Base-by-base conservation (phyloP, 352 stramenopile genomes). In the Achlya hypogyna region DNA sequence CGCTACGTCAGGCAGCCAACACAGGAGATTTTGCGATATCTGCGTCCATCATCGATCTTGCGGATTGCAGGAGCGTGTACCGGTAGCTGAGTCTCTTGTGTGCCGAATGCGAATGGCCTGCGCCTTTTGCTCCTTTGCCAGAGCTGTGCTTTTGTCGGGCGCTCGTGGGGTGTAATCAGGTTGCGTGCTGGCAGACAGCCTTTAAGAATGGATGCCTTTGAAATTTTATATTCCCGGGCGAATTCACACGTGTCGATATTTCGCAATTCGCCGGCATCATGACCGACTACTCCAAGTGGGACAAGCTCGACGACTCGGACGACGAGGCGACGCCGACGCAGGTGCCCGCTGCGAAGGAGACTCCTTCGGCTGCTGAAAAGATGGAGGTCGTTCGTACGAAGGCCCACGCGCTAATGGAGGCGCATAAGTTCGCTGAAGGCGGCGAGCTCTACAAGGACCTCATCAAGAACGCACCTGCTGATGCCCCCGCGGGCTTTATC, bases 281-380 rank as follows among this genome's bases (percentile, higher is more conserved):
- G 59, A 58, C 59, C 59, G 59, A 66, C 59, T 66, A 66, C 59
- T 66, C 59, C 28, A 66, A 66, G 43, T 66, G 59, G 59, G 59
- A 66, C 47, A 66, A 66, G 59, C 34, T 66, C 59, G 59, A 66
- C 42, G 59, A 66, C 59, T 66, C 59, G 38, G 59, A 66, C 59
- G 59, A 66, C 28, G 59, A 66, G 29, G 20, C 38, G 18, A 18
- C 27, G 4, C 27, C 43, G 20, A 20, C 18, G 25, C 6, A 14
- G 1, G 28, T 35, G 14, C 25, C 53, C 22, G 53, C 53, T 47
- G 59, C 59, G 29, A 16, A 35, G 16, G 43, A 35, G 23, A 16
- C 40, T 23, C 47, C 59, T 1, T 31, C 59, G 6, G 47, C 22
- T 10, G 16, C 58, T 35, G 27, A 58, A 28, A 45, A 66, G 34